Percentiles rank a stretch among this genome's conserved stretches.
These are phyloP conservation scores for Candida nitratophila DNA, from an alignment of 805 yeast species.

Conservation along the genomic window DNA sequence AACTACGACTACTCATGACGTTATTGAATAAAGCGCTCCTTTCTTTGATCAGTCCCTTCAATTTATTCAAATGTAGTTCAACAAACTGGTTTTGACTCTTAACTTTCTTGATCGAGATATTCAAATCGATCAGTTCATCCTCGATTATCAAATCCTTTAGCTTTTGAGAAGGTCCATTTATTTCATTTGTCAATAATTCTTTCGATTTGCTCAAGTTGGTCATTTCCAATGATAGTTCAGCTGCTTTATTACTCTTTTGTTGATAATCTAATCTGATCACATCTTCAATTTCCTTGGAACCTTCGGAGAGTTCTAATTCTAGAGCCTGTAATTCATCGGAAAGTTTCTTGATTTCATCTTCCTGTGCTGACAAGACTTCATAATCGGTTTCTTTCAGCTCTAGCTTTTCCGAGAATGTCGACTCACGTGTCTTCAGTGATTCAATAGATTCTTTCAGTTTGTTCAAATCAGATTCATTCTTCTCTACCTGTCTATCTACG, in stretches of 20 bases:
- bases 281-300: constrained; percentile 21
- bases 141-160: constrained; percentile 15
- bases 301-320: constrained; percentile 9
- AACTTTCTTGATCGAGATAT: constrained; percentile 4
- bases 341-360: constrained; percentile 8
- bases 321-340: constrained; percentile 5
- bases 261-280: constrained; percentile 37
- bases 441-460: constrained; percentile 10
- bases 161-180: constrained; percentile 28
- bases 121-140: constrained; percentile 7
- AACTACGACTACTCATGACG: not conserved
- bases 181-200: constrained; percentile 20
- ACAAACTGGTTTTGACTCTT: constrained; percentile 17
- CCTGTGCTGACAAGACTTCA: constrained; percentile 5
- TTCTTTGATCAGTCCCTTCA: not conserved
- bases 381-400: constrained; percentile 3
- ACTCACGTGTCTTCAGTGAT: constrained; percentile 7
- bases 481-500: constrained; percentile 23
- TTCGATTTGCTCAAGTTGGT: constrained; percentile 17
- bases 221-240: constrained; percentile 29
- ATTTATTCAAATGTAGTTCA: constrained; percentile 3
- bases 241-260: constrained; percentile 37
- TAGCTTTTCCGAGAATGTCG: not conserved
- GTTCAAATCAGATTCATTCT: constrained; percentile 23
- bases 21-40: not conserved